phyloP scores from a whole-genome alignment of 495 filamentous ascomycete genomes.

The Hyaloscypha bicolor region DNA sequence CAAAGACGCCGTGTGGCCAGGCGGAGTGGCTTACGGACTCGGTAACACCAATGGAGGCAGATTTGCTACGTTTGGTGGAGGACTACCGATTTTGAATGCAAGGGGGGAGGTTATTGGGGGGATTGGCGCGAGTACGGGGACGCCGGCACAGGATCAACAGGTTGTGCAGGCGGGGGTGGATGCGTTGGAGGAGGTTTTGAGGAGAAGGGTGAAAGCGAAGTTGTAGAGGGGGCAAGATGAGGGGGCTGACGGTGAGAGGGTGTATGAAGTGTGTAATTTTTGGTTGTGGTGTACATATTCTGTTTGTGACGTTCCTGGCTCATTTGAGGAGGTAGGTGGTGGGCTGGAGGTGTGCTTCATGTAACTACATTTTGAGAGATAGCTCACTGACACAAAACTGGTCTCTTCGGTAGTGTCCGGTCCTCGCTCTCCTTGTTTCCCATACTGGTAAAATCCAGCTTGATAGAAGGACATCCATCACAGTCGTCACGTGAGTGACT shows the following conservation, averaged over 20 bases:
- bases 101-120: conserved; percentile 33
- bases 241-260: not conserved
- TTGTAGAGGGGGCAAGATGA: conserved; percentile 4
- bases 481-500: not conserved
- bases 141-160: conserved; percentile 32
- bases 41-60: conserved; percentile 33
- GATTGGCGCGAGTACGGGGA: conserved; percentile 30
- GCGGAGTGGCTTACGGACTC: conserved; percentile 28
- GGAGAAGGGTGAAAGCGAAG: conserved; percentile 17
- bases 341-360: not conserved
- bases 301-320: not conserved
- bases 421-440: not conserved
- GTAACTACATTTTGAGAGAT: not conserved
- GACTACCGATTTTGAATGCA: conserved; percentile 30
- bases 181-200: conserved; percentile 31
- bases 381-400: too few species aligned
- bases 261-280: not conserved
- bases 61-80: conserved; percentile 34
- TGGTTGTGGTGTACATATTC: not conserved
- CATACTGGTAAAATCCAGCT: not conserved
- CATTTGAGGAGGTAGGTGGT: not conserved
- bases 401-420: too few species aligned
- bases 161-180: conserved; percentile 32
- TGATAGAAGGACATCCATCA: not conserved
- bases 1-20: conserved; percentile 35